Evolutionary conservation across 2,329 filamentous ascomycete species (phyloP).

Genomic region (Pseudocercospora macadamiae): DNA sequence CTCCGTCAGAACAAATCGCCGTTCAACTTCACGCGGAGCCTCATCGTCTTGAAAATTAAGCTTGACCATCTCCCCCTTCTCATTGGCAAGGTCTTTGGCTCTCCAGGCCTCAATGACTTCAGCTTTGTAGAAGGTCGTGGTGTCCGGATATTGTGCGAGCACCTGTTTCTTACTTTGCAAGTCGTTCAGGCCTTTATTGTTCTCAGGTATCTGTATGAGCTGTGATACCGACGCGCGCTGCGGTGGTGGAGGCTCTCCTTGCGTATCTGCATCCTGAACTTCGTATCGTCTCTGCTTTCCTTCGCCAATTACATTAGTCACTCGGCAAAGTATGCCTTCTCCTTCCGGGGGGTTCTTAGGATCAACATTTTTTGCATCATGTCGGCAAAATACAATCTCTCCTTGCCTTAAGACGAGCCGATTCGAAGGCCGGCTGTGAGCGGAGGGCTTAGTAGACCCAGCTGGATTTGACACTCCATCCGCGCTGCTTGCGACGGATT

Average conservation of each 20-base stretch:
- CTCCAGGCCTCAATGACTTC: conserved; percentile 51
- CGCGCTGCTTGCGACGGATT: conserved; percentile 46
- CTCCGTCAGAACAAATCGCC: conserved; percentile 51
- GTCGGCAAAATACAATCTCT: conserved; percentile 56
- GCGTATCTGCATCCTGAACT: conserved; percentile 53
- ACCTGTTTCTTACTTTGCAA: conserved; percentile 48
- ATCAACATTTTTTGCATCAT: conserved; percentile 38
- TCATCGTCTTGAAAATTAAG: conserved; percentile 55
- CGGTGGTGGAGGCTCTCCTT: conserved; percentile 34
- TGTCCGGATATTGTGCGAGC: conserved; percentile 54
- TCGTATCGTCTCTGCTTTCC: conserved; percentile 58
- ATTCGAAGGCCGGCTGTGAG: conserved; percentile 29
- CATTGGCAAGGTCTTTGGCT: conserved; percentile 36
- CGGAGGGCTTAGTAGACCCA: conserved; percentile 35
- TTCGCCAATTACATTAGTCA: conserved; percentile 56
- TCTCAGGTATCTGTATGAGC: conserved; percentile 48
- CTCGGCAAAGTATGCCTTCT: conserved; percentile 55
- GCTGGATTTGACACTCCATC: conserved; percentile 43
- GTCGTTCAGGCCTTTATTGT: conserved; percentile 46
- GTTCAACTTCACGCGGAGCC: conserved; percentile 53
- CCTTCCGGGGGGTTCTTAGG: conserved; percentile 44
- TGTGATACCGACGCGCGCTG: conserved; percentile 51
- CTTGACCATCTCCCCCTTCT: conserved; percentile 42
- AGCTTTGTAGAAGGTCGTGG: conserved; percentile 58
- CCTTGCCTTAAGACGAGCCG: conserved; percentile 42